Conservation (phyloP, 495 filamentous ascomycete genomes). For the Thermothielavioides terrestris region DNA sequence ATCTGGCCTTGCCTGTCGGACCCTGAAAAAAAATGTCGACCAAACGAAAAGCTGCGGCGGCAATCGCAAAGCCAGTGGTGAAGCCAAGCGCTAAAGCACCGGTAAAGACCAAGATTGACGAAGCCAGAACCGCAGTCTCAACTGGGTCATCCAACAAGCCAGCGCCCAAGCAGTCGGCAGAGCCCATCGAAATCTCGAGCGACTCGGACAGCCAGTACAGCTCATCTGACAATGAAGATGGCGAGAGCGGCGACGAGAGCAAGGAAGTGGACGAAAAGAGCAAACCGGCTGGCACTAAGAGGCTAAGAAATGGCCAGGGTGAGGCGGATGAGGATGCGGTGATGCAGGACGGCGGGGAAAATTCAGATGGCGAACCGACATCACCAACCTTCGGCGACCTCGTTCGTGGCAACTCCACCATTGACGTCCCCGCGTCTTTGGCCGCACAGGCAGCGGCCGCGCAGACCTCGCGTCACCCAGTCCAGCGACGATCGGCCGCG, state of each 20-base stretch:
- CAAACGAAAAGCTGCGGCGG: constrained; percentile 42
- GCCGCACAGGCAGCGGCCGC: constrained; percentile 31
- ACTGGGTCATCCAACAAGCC: constrained; percentile 17
- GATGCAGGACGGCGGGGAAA: constrained; percentile 25
- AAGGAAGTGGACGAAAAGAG: neutral
- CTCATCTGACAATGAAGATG: constrained; percentile 30
- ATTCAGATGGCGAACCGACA: constrained; percentile 30
- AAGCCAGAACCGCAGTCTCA: constrained; percentile 60
- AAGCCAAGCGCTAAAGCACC: constrained; percentile 54
- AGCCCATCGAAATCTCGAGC: constrained; percentile 48
- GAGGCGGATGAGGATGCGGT: constrained; percentile 2
- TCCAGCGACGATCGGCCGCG: constrained; percentile 29
- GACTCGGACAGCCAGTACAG: constrained; percentile 40
- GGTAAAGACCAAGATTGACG: constrained; percentile 59
- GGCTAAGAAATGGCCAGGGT: constrained; percentile 2
- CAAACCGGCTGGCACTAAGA: neutral
- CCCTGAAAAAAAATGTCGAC: constrained; percentile 41
- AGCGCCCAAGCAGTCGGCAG: constrained; percentile 21
- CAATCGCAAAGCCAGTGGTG: constrained; percentile 39
- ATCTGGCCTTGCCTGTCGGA: too few relatives aligned
- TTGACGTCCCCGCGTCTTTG: constrained; percentile 65
- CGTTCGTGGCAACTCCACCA: constrained; percentile 61
- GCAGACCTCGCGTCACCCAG: constrained; percentile 25
- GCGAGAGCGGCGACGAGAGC: constrained; percentile 15
- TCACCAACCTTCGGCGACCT: constrained; percentile 81